phyloP scores from a whole-genome alignment of 768 basidiomycete genomes.

The Hortiboletus flavorubellus region DNA sequence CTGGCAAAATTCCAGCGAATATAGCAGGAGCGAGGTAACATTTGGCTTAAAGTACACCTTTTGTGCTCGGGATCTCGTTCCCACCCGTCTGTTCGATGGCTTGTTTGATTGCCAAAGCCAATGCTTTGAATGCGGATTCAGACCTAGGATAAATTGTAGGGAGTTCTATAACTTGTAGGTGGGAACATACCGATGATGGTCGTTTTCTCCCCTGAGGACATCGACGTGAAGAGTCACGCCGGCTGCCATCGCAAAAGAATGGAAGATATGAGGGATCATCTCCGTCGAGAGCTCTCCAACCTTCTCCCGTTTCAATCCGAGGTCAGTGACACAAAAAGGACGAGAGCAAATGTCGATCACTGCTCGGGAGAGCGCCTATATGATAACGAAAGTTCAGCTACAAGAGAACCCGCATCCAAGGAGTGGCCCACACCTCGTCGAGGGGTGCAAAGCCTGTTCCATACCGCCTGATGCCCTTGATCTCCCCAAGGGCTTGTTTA shows the following conservation, averaged over 20 bases:
- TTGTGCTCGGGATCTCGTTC: constrained; percentile 92
- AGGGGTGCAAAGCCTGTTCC: constrained; percentile 96
- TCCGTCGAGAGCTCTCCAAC: constrained; percentile 94
- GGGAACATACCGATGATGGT: constrained; percentile 83
- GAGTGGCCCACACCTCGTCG: constrained; percentile 69
- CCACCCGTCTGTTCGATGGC: constrained; percentile 91
- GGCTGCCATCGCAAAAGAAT: constrained; percentile 96
- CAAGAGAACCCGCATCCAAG: background rate
- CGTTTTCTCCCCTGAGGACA: constrained; percentile 91
- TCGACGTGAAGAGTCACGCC: constrained; percentile 94
- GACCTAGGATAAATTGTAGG: constrained; percentile 49
- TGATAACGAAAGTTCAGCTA: constrained; percentile 1
- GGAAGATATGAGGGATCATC: constrained; percentile 97
- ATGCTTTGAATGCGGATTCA: constrained; percentile 97
- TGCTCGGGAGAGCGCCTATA: constrained; percentile 91
- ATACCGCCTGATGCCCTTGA: constrained; percentile 91
- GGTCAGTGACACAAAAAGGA: constrained; percentile 91
- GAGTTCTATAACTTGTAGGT: background rate
- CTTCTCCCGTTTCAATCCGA: constrained; percentile 85
- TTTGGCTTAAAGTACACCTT: constrained; percentile 76
- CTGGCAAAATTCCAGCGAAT: background rate
- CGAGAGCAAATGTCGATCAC: constrained; percentile 99
- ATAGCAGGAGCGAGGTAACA: background rate
- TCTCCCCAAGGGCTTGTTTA: constrained; percentile 92
- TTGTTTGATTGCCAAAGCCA: constrained; percentile 91